Base-by-base conservation (phyloP, 2,329 filamentous ascomycete genomes). In the Pseudogymnoascus destructans region DNA sequence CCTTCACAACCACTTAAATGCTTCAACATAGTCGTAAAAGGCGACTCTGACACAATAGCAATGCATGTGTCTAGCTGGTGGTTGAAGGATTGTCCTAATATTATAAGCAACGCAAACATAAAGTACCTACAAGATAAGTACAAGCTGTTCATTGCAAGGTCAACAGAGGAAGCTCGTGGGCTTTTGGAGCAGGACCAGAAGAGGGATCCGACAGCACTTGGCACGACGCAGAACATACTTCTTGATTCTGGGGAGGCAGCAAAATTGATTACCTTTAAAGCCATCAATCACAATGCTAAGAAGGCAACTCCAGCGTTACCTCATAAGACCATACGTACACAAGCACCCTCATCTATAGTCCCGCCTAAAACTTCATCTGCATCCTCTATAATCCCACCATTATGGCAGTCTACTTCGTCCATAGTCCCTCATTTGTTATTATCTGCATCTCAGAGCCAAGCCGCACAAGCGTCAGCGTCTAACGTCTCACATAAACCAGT, bases 1-100 rank as follows among this genome's bases (percentile, higher is more conserved):
- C 86, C 87, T 63, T 90, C 91, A 0, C 79, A 84, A 42, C 84
- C 86, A 30, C 85, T 81, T 63, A 85, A 92, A 62, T 89, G 87
- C 66, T 96, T 89, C 84, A 90, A 96, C 70, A 73, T 95, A 57
- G 81, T 95, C n/a, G 85, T 96, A 38, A 83, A 82, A 64, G 90
- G 88, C 23, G 86, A 85, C 64, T 92, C 88, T 67, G 91, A 97
- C 69, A 84, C 88, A 63, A 85, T 96, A 23, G 92, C 91, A 58
- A 59, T 46, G 59, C 60, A 62, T 38, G 52, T 61, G 10, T 62
- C 58, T 6, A 62, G 25, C 54, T 62, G 49, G 61, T 62, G 54
- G 56, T 30, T 62, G 13, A 58, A 59, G 17, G 56, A 38, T 17
- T 55, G 35, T 49, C 58, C 61, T 49, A 17, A 32, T 60, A 21